Evolutionary conservation across 805 yeast species (phyloP).

Genomic region (Saccharomyces mikatae): DNA sequence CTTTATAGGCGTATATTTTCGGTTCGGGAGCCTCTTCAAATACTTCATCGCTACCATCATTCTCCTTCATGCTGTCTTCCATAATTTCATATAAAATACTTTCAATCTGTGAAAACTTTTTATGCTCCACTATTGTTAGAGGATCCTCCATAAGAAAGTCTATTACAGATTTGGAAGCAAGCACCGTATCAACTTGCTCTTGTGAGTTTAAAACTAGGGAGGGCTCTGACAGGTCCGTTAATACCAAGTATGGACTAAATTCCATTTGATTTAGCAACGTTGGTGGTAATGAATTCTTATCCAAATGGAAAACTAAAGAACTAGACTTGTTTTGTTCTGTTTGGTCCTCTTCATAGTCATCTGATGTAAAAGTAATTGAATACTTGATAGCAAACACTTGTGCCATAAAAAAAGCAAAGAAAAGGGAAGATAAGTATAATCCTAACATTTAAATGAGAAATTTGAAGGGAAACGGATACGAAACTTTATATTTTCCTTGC

Average conservation of each 20-base stretch:
- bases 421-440: not conserved
- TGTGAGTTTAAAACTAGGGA: not conserved
- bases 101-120: conserved; percentile 8
- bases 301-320: not conserved
- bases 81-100: conserved; percentile 9
- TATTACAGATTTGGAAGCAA: not conserved
- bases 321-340: not conserved
- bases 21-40: not conserved
- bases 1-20: not conserved
- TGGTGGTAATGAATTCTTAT: not conserved
- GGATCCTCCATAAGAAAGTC: not conserved
- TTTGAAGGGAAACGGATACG: not conserved
- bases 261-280: not conserved
- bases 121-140: not conserved
- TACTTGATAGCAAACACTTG: not conserved
- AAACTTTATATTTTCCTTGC: not conserved
- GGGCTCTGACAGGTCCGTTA: not conserved
- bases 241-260: not conserved
- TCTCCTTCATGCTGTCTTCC: conserved; percentile 1
- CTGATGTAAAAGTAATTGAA: not conserved
- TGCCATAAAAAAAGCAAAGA: not conserved
- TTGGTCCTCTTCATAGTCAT: not conserved
- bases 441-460: not conserved
- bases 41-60: not conserved
- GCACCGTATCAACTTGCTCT: not conserved